phyloP scores from a whole-genome alignment of 225 moss, liverwort and hornwort genomes.

The Thuidium tamariscinum region DNA sequence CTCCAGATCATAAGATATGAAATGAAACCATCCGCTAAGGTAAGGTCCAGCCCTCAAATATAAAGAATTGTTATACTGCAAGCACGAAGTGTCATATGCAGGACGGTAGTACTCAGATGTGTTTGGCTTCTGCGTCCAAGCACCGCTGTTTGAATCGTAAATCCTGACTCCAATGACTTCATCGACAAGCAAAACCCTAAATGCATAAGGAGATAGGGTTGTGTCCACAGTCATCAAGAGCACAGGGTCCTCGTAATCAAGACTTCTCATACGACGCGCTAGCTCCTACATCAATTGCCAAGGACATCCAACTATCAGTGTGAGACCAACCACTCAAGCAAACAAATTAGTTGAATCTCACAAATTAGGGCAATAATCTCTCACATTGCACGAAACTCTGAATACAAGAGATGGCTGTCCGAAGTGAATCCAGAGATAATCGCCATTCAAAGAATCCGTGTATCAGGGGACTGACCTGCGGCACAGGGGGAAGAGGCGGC shows the following conservation, averaged over 20 bases:
- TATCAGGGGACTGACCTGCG: no score
- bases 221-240: not conserved
- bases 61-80: not conserved
- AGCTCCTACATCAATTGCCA: no score
- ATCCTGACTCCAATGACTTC: not conserved
- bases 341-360: no score
- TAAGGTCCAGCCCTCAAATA: not conserved
- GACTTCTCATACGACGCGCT: no score
- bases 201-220: not conserved
- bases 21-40: not conserved
- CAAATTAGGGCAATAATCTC: no score
- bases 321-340: no score
- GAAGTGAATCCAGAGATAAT: no score
- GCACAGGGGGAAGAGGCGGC: no score
- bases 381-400: no score
- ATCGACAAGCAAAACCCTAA: not conserved
- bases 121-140: not conserved
- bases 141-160: not conserved
- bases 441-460: no score
- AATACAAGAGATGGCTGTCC: no score
- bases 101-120: not conserved
- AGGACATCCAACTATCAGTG: no score
- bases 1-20: not conserved
- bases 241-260: not conserved
- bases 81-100: not conserved